Base-by-base conservation (phyloP, 2,329 filamentous ascomycete species). In the Ilyonectria mors-panacis region DNA sequence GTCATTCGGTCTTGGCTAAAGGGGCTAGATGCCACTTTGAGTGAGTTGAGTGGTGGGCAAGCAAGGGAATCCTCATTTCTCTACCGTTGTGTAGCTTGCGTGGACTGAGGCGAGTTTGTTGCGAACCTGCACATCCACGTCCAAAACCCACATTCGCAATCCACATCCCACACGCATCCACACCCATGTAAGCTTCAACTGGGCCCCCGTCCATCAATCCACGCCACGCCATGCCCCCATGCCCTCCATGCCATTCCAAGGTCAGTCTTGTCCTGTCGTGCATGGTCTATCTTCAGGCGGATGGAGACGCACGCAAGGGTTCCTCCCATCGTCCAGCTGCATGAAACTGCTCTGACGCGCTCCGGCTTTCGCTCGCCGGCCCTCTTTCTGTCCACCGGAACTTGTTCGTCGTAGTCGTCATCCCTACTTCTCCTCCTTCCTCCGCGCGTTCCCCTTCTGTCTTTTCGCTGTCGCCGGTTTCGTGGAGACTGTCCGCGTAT, bases 261-360 rank as follows among this genome's bases (percentile, higher is more conserved):
- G 30, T 9, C 30, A 33, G 30, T 33, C 9, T 12, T 9, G 30
- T 33, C 8, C 30, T 33, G 9, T 33, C 30, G 30, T 33, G 12
- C 30, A 33, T 33, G 30, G 30, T 12, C 30, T 33, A 33, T 33
- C 30, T 33, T 33, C 30, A 33, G 30, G 30, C 30, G 30, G 30
- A 33, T 33, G 30, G 30, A 33, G 30, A 33, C 30, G 8, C 26
- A 26, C 26, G 26, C 26, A 19, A 8, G 37, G 37, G 44, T 19
- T 50, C 23, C 17, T 4, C 26, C n/a, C 17, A 12, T 51, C 48
- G 8, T 15, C 28, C 26, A 19, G 48, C 48, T 53, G 30, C 50
- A 53, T 53, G 48, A 53, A 53, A 53, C 48, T 23, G 5, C n/a
- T 35, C 50, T 53, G 50, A 37, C 50, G 50, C 50, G 50, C 50